A percentile compares a stretch with the other conserved stretches of the same genome.
These are phyloP conservation scores for Aspergillus chevalieri DNA, from an alignment of 2,329 filamentous ascomycete species.

Conservation along the genomic window DNA sequence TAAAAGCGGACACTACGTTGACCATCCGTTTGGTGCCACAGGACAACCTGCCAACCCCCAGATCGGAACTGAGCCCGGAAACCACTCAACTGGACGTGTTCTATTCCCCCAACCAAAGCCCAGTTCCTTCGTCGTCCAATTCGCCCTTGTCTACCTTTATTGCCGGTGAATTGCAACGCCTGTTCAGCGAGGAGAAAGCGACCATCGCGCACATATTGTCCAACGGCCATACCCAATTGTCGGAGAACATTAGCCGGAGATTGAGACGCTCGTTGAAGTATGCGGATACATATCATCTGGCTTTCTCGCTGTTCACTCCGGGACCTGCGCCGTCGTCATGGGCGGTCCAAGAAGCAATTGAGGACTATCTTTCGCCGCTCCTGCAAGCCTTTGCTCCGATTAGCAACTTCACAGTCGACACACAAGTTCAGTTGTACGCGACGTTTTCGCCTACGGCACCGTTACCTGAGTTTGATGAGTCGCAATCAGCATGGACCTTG, in stretches of 20 bases:
- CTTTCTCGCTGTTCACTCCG: constrained; percentile 88
- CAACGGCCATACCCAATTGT: constrained; percentile 43
- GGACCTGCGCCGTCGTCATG: constrained; percentile 73
- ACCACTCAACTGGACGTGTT: constrained; percentile 68
- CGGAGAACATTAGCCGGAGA: constrained; percentile 58
- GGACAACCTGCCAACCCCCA: constrained; percentile 43
- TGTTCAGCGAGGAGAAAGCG: constrained; percentile 84
- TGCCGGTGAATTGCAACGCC: constrained; percentile 66
- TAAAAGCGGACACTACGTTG: constrained; percentile 51
- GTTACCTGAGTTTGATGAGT: constrained; percentile 49
- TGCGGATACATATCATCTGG: constrained; percentile 87
- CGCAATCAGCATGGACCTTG: constrained; percentile 58
- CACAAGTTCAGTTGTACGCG: constrained; percentile 91
- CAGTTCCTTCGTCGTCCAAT: constrained; percentile 62
- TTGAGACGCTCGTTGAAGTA: constrained; percentile 85
- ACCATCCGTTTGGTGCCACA: constrained; percentile 62
- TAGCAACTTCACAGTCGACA: constrained; percentile 93
- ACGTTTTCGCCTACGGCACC: constrained; percentile 58
- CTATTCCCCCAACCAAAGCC: constrained; percentile 64
- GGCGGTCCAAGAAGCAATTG: constrained; percentile 79
- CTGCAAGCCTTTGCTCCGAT: constrained; percentile 73
- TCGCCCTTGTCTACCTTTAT: constrained; percentile 70
- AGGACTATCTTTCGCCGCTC: constrained; percentile 74
- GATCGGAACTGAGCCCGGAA: constrained; percentile 62
- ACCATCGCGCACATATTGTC: constrained; percentile 71